phyloP scores from a whole-genome alignment of 2,329 filamentous ascomycete genomes.

The Phyllosticta citriasiana region DNA sequence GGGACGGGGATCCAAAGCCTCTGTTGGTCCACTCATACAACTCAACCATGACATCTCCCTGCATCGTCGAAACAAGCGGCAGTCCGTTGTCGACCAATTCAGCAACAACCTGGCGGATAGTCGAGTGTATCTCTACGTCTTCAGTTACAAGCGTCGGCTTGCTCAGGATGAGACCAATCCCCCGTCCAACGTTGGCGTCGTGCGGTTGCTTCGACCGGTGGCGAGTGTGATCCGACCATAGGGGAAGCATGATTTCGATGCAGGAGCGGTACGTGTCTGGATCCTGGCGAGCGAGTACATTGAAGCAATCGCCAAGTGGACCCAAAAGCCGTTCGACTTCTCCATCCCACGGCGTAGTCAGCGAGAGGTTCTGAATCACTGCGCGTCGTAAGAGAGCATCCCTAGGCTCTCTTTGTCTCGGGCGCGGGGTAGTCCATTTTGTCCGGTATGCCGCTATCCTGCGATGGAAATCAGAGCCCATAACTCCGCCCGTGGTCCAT shows the following conservation, averaged over 20 bases:
- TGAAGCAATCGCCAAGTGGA: too few species aligned
- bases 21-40: background rate
- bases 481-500: background rate
- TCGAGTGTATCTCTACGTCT: conserved; percentile 1
- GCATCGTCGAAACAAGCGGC: background rate
- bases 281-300: too few species aligned
- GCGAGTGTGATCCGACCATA: background rate
- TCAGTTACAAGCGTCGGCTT: background rate
- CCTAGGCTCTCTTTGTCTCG: too few species aligned
- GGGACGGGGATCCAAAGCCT: conserved; percentile 1
- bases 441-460: too few species aligned
- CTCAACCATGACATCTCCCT: background rate
- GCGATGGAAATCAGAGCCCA: too few species aligned
- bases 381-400: too few species aligned
- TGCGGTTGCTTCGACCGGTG: background rate
- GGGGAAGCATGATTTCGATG: background rate
- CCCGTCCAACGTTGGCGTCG: background rate
- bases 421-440: too few species aligned
- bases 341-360: too few species aligned
- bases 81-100: conserved; percentile 4
- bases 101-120: conserved; percentile 1
- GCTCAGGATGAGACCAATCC: background rate
- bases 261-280: background rate
- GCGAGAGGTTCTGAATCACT: too few species aligned
- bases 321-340: too few species aligned